A percentile compares a stretch with the other conserved stretches of the same genome.
phyloP scores from a whole-genome alignment of 2,329 filamentous ascomycete genomes.

The Magnaporthiopsis poae region DNA sequence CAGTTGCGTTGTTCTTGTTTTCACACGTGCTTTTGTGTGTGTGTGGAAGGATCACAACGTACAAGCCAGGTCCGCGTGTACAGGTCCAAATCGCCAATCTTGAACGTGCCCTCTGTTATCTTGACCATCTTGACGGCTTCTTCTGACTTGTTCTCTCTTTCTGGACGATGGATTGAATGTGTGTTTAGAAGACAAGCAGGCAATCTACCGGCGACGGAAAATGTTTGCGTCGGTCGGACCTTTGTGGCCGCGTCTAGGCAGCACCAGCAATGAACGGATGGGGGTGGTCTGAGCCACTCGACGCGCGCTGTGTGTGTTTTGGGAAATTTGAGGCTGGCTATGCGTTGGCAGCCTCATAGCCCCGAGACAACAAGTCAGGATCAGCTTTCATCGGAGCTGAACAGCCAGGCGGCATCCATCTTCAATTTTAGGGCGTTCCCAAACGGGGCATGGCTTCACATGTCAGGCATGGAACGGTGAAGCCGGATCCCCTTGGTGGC shows the following conservation, averaged over 20 bases:
- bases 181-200: not conserved
- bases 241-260: not conserved
- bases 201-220: not conserved
- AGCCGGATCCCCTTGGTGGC: not conserved
- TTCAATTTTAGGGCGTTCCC: not conserved
- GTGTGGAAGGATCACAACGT: slow-evolving; percentile 17
- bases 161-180: not conserved
- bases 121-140: slow-evolving; percentile 24
- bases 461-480: not conserved
- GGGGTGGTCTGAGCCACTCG: not conserved
- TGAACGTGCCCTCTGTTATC: slow-evolving; percentile 41
- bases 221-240: too few relatives aligned
- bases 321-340: not conserved
- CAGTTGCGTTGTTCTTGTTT: not conserved
- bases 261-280: not conserved
- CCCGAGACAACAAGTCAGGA: too few relatives aligned
- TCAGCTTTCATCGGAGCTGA: too few relatives aligned
- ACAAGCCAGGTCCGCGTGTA: slow-evolving; percentile 52
- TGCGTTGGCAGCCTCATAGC: not conserved
- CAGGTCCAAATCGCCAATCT: slow-evolving; percentile 34
- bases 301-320: not conserved
- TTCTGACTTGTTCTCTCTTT: not conserved
- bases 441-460: not conserved
- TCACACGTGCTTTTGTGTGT: not conserved
- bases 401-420: not conserved